Evolutionary conservation across 1,139 yeast genomes (phyloP), one percentile per base, ranked within the genome.

Genomic region (Pichia inconspicua): DNA sequence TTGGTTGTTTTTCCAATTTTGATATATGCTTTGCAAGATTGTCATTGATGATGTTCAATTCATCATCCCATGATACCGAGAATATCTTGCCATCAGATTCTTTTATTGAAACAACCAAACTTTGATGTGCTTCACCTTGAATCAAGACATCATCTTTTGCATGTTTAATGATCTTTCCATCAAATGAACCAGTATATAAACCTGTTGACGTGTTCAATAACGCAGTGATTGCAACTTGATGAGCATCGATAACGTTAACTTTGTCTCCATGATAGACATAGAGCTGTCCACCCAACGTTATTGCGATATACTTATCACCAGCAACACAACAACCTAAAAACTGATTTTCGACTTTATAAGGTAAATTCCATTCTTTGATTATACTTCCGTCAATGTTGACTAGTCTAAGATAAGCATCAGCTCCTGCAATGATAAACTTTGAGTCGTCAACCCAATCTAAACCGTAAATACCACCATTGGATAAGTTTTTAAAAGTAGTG

Each of bases 41-140:
- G 40, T 61, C 63, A 22, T 40, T 27, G 66, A 84, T 69, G 3
- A 69, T 58, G 59, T 76, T 78, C 45, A 89, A 59, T n/a, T 78
- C 76, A 61, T 88, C 95, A 64, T 92, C 98, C 97, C 97, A 90
- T 1, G 90, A 95, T 31, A 80, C 70, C 19, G 94, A 67, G 25
- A 58, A 59, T 11, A 42, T 28, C 9, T 57, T 64, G 25, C 62
- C 58, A 19, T 52, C 62, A 51, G 63, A 60, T 4, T 47, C 44
- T 17, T 54, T 48, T 35, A 74, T 61, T 35, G 69, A 82, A 43
- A 74, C 78, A 36, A 87, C 73, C 56, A 80, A 72, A 58, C 84
- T 84, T 1, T 73, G 58, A 62, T 85, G 92, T 11, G 70, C 68
- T 7, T 66, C 58, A 22, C 71, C 68, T 11, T 72, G 61, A 0